These are phyloP conservation scores for Pleoardoris graminearum DNA, from an alignment of 2,329 filamentous ascomycete genomes.

Conservation along the genomic window DNA sequence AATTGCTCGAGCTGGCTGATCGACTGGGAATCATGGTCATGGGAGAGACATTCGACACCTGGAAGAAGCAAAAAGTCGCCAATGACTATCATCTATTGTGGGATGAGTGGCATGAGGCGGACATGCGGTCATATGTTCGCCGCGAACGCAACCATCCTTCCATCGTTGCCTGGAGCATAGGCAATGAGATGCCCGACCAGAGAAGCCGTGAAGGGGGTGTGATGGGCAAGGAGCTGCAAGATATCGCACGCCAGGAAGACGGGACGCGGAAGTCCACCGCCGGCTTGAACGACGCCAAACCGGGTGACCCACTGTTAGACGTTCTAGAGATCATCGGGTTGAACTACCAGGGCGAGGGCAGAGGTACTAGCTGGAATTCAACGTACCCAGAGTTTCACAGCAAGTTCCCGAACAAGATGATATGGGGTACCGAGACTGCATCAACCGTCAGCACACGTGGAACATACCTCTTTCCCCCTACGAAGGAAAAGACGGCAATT, in stretches of 20 bases:
- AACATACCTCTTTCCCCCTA: constrained; percentile 59
- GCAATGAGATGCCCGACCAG: constrained; percentile 60
- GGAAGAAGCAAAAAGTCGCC: constrained; percentile 51
- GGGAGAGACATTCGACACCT: constrained; percentile 60
- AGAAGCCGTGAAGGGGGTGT: constrained; percentile 34
- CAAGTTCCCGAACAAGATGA: constrained; percentile 52
- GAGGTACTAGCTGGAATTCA: constrained; percentile 34
- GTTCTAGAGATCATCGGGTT: constrained; percentile 55
- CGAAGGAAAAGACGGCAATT: constrained; percentile 42
- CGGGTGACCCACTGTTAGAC: constrained; percentile 46
- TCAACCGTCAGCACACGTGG: constrained; percentile 56
- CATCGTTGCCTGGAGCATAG: constrained; percentile 57
- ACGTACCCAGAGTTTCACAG: constrained; percentile 40
- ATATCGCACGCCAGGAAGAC: constrained; percentile 54
- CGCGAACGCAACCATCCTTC: constrained; percentile 61
- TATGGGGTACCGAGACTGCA: constrained; percentile 34
- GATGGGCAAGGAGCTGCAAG: constrained; percentile 43
- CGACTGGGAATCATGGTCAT: constrained; percentile 56
- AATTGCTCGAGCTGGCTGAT: constrained; percentile 57
- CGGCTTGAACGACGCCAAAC: constrained; percentile 53
- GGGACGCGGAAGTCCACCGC: constrained; percentile 51
- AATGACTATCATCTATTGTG: constrained; percentile 60
- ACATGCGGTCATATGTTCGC: constrained; percentile 56
- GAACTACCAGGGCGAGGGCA: constrained; percentile 60
- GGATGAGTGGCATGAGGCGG: constrained; percentile 58